These are phyloP conservation scores for Claviceps sorghi DNA, from an alignment of 2,329 filamentous ascomycete genomes.

Conservation along the genomic window DNA sequence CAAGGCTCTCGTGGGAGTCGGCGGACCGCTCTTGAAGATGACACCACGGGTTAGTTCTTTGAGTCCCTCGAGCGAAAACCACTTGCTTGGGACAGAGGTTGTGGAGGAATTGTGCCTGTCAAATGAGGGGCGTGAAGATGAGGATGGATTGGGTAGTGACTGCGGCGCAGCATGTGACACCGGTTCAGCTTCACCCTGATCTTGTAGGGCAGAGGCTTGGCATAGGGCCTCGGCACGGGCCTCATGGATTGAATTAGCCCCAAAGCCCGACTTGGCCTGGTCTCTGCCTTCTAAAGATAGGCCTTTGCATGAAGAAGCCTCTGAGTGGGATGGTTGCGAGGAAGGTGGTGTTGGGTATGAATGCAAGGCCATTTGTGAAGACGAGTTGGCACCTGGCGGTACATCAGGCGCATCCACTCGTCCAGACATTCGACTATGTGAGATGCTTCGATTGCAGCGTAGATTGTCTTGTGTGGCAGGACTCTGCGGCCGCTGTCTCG, in stretches of 20 bases:
- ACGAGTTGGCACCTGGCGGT: conserved; percentile 11
- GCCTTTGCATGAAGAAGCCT: conserved; percentile 17
- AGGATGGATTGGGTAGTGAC: background rate
- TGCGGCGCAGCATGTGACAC: conserved; percentile 3
- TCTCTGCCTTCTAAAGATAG: conserved; percentile 12
- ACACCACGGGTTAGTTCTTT: conserved; percentile 74
- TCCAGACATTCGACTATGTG: conserved; percentile 5
- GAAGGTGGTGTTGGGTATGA: conserved; percentile 43
- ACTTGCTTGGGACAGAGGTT: conserved; percentile 31
- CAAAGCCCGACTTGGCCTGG: conserved; percentile 8
- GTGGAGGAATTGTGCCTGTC: conserved; percentile 29
- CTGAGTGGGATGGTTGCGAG: conserved; percentile 30
- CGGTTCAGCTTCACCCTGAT: background rate
- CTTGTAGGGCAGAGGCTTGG: background rate
- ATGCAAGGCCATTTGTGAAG: conserved; percentile 15
- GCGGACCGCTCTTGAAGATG: conserved; percentile 75
- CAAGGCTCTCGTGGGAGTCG: conserved; percentile 77
- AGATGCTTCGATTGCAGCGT: conserved; percentile 11
- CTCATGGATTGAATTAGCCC: background rate
- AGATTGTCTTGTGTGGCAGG: conserved; percentile 12
- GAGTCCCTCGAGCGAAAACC: conserved; percentile 52
- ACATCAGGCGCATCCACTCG: conserved; percentile 8
- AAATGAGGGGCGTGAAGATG: conserved; percentile 19
- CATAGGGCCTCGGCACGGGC: background rate
- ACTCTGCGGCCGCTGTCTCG: conserved; percentile 13